Evolutionary conservation across 768 basidiomycete genomes (phyloP).

Genomic region (Termitomyces sp.): DNA sequence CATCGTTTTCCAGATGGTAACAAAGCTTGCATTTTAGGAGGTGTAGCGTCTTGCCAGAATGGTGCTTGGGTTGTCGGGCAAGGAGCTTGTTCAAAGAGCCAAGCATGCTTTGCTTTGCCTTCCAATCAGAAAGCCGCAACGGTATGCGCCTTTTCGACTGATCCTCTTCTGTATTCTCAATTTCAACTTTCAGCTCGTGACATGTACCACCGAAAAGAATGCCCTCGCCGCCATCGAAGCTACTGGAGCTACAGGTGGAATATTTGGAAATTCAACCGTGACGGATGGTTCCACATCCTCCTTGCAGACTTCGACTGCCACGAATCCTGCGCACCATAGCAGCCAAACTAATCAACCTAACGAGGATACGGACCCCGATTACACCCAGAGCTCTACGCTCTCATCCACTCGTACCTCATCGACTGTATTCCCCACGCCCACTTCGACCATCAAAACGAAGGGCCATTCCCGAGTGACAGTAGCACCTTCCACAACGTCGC

Average conservation of each 20-base stretch:
- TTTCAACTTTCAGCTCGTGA: slow-evolving; percentile 32
- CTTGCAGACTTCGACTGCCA: slow-evolving; percentile 13
- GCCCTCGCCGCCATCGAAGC: slow-evolving; percentile 43
- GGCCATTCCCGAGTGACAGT: slow-evolving; percentile 4
- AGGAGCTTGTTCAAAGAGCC: slow-evolving; percentile 30
- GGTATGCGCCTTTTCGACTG: slow-evolving; percentile 28
- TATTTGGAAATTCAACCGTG: slow-evolving; percentile 23
- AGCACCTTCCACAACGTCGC: not conserved
- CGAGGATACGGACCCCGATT: not conserved
- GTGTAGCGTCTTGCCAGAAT: slow-evolving; percentile 38
- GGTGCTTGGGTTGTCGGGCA: slow-evolving; percentile 34
- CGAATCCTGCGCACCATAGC: not conserved
- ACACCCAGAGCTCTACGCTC: no score
- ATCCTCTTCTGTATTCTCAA: not conserved
- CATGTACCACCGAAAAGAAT: slow-evolving; percentile 49
- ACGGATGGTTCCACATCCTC: not conserved
- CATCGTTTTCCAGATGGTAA: slow-evolving; percentile 31
- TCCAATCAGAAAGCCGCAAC: slow-evolving; percentile 37
- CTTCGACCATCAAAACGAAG: not conserved
- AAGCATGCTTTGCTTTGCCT: slow-evolving; percentile 53
- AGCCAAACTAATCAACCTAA: not conserved
- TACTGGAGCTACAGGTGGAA: slow-evolving; percentile 42
- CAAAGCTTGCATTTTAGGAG: slow-evolving; percentile 39
- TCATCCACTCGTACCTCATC: not conserved
- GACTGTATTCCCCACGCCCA: no score